Evolutionary conservation across 164 flowering plant genomes (phyloP), one percentile per base, ranked within the genome.

Genomic region (Akebia trifoliata): DNA sequence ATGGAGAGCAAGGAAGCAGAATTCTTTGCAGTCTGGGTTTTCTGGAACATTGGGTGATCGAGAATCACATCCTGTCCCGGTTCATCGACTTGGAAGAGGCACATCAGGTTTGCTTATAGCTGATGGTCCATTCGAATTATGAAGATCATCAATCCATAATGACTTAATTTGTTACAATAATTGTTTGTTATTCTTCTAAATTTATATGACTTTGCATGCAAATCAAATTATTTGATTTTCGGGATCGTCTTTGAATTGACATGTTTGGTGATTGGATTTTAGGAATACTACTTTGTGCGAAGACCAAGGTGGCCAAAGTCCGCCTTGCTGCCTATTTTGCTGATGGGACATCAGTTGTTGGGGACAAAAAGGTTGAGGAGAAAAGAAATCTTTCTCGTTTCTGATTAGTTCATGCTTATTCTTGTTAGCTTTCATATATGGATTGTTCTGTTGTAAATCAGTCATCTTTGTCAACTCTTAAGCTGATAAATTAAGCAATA

Each of bases 271-370:
- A 28, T 44, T 51, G 42, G 15, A 6, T 42, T 54, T 40, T 46
- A 93, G 99, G 99, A 53, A 71, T 93, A 67, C 65, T 93, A 51
- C 87, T 93, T 36, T 93, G 99, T 78, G 97, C 99, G 54, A 93
- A 87, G 80, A 80, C 99, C 59, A 86, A 84, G 69, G 50, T 71
- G 21, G 92, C 97, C 8, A 93, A 85, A 75, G 69, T 76, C 70
- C 70, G 69, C 50, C 83, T 90, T 59, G 87, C 99, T 50, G 69
- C 82, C 60, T 83, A 76, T 72, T 93, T 93, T 78, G 96, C 99
- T 69, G 90, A 87, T 72, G 95, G 86, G n/a, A 84, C 96, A 40
- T 81, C 94, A 30, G 57, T 57, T 35, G 61, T 86, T 49, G 71
- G 52, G 31, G 61, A 52, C 14, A 40, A 72, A 58, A 56, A 76